Base-by-base conservation (phyloP, 352 stramenopile genomes). In the Globisporangium perplexum region DNA sequence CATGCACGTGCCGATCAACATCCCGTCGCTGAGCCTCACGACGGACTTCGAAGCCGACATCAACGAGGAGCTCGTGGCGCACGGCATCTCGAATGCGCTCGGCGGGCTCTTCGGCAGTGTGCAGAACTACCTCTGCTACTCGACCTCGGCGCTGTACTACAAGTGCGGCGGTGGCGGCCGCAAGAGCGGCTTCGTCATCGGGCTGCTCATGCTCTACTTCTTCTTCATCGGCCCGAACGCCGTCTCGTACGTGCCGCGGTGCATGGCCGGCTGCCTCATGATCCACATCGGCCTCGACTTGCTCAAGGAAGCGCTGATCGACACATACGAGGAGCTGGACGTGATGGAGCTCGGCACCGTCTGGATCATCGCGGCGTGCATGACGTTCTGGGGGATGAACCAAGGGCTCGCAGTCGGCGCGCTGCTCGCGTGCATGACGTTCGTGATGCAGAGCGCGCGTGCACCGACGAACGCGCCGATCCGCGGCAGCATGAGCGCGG, bases 1-100 rank as follows among this genome's bases (percentile, higher is more conserved):
- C 42, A 97, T 98, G 76, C 89, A 98, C 66, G 94, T 98, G 36
- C 94, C 94, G 0, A 98, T 98, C 52, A 97, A 97, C 60, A 97
- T 98, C 59, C 93, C 95, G 47, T 93, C 83, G 12, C 66, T 96
- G 28, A 87, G 79, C 59, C 69, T 95, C 42, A 90, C 83, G 5
- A 92, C 77, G 1, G 80, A 84, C 62, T 77, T 78, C 35, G 90
- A 98, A 62, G 77, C 80, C 47, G 88, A 97, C 65, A 97, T 98
- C 59, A 97, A 98, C 59, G 74, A 85, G 24, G 93, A 98, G 57
- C 75, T 98, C 15, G 78, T 97, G 4, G 86, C 88, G 17, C 93
- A 98, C 60, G 93, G 93, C 28, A 91, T 93, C 60, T 96, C 87
- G 22, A 98, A 98, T 66, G 76, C 75, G 0, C 52, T 97, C 18